Conservation (phyloP, 805 yeast genomes). For the Zygosaccharomyces siamensis region DNA sequence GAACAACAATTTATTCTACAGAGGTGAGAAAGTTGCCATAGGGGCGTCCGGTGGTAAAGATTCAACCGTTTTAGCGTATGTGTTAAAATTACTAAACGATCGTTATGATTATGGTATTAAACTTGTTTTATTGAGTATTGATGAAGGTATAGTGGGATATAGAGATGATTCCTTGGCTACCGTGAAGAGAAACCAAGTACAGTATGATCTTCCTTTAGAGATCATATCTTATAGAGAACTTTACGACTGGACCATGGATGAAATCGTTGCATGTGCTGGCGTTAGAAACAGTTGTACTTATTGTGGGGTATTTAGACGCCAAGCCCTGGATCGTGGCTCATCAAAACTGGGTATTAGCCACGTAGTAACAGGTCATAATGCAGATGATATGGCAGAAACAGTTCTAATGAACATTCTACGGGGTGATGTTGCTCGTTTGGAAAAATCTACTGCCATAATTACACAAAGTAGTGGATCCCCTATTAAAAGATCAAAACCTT, state of each 20-base stretch:
- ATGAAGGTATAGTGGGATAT: conserved; percentile 96
- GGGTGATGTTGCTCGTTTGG: conserved; percentile 94
- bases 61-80: conserved; percentile 88
- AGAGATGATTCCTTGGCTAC: conserved; percentile 97
- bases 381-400: conserved; percentile 99
- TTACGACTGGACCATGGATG: conserved; percentile 98
- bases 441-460: conserved; percentile 77
- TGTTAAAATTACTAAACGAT: conserved; percentile 81
- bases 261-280: conserved; percentile 91
- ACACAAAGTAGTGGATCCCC: conserved; percentile 84
- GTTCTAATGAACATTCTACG: conserved; percentile 89
- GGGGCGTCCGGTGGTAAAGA: conserved; percentile 99
- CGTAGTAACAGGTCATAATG: conserved; percentile 97
- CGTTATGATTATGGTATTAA: conserved; percentile 84
- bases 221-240: conserved; percentile 82
- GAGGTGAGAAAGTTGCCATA: conserved; percentile 87
- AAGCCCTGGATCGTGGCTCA: conserved; percentile 95
- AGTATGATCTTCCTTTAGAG: conserved; percentile 73
- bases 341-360: conserved; percentile 77
- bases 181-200: conserved; percentile 85
- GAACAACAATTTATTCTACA: conserved; percentile 59
- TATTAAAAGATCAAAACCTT: conserved; percentile 89
- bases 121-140: conserved; percentile 77
- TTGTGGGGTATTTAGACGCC: conserved; percentile 95
- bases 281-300: conserved; percentile 92